These are phyloP conservation scores for Alnus rubra DNA, from an alignment of 306 rosid genomes.

Conservation along the genomic window DNA sequence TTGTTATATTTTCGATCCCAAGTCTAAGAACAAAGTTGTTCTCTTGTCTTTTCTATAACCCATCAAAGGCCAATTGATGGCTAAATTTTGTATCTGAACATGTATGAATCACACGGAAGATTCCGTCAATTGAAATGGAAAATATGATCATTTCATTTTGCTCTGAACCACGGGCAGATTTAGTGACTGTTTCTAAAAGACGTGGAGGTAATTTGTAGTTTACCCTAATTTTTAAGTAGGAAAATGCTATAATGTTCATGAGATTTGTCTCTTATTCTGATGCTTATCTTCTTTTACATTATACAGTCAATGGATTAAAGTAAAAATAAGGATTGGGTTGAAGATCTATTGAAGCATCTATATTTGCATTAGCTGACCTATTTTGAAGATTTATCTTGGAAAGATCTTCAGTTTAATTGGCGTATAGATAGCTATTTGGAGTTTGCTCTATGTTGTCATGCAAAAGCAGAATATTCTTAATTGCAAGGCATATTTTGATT, in stretches of 20 bases:
- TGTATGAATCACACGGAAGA: not conserved
- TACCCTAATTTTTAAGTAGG: not conserved
- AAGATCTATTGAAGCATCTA: constrained; percentile 10
- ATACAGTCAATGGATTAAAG: not conserved
- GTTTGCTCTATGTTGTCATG: constrained; percentile 35
- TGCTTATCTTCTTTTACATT: not conserved
- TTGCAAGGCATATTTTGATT: constrained; percentile 35
- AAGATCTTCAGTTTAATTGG: constrained; percentile 9
- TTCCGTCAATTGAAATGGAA: not conserved
- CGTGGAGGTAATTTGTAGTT: not conserved
- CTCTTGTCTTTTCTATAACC: not conserved
- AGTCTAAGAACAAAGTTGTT: not conserved
- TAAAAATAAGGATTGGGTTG: constrained; percentile 8
- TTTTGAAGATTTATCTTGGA: constrained; percentile 6
- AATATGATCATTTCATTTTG: not conserved
- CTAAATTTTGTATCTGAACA: not conserved
- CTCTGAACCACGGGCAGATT: not conserved
- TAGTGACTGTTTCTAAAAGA: not conserved
- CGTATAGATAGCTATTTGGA: constrained; percentile 11
- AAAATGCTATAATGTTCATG: not conserved
- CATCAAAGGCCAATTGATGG: not conserved
- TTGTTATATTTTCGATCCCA: no score
- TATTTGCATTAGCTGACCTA: not conserved
- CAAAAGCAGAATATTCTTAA: constrained; percentile 34
- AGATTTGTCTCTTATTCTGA: not conserved